A percentile compares a stretch with the other conserved stretches of the same genome.
Conservation (phyloP, 2,329 filamentous ascomycete species). For the Cladophialophora psammophila region DNA sequence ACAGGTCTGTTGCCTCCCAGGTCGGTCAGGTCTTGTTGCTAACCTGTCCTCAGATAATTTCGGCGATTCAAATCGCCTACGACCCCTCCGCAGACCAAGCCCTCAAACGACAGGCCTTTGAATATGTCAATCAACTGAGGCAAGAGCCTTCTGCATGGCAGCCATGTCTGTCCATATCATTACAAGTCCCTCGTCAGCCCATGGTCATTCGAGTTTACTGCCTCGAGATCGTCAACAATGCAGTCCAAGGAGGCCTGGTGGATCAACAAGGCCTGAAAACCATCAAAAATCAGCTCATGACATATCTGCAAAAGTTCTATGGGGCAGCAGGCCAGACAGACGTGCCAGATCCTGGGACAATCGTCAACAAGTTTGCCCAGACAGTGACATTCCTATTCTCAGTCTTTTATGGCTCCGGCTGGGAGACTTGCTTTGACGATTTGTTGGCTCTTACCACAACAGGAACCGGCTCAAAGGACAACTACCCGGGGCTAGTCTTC, state of each 20-base stretch:
- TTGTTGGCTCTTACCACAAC: slow-evolving; percentile 77
- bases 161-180: slow-evolving; percentile 85
- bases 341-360: slow-evolving; percentile 71
- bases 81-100: slow-evolving; percentile 77
- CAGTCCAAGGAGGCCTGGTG: slow-evolving; percentile 79
- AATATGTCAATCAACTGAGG: slow-evolving; percentile 73
- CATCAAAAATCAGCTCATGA: slow-evolving; percentile 81
- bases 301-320: slow-evolving; percentile 81
- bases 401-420: slow-evolving; percentile 81
- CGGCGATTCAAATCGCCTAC: slow-evolving; percentile 90
- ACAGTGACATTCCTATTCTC: slow-evolving; percentile 94
- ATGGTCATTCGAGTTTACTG: slow-evolving; percentile 89
- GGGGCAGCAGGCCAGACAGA: slow-evolving; percentile 59
- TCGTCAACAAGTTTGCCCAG: slow-evolving; percentile 98
- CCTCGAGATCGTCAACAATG: slow-evolving; percentile 92
- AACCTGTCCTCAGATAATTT: slow-evolving; percentile 50
- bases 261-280: slow-evolving; percentile 74
- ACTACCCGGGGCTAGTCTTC: slow-evolving; percentile 77
- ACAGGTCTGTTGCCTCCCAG: slow-evolving; percentile 46
- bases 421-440: slow-evolving; percentile 91
- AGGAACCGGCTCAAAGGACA: slow-evolving; percentile 69
- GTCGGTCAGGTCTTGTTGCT: slow-evolving; percentile 52
- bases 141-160: slow-evolving; percentile 88
- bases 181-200: slow-evolving; percentile 73
- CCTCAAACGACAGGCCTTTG: slow-evolving; percentile 77